Evolutionary conservation across 306 rosid genomes (phyloP), one percentile per base, ranked within the genome.

Genomic region (Leucaena leucocephala): DNA sequence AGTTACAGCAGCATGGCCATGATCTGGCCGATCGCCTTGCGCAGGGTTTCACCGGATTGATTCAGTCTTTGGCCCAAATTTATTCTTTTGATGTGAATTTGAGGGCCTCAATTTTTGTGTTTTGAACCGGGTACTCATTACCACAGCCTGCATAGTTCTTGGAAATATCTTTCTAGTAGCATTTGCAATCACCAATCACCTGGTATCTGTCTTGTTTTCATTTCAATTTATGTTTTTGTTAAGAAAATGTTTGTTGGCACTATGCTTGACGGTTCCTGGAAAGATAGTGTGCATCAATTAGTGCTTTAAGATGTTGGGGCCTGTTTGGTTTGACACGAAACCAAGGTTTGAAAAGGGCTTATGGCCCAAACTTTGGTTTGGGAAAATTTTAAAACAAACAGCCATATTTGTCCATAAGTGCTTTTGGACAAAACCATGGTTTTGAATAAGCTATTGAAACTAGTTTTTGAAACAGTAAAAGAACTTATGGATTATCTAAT

Each of bases 141-240:
- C 98, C 82, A 95, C 98, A 0, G 90, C 96, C 70, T 95, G 92
- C 83, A 93, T 95, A 74, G 98, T 95, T 80, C 96, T 95, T 45
- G 98, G 98, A 79, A 95, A 95, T 49, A 40, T 88, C 77, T 95
- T 91, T 82, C 97, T 95, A 7, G 98, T 95, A 8, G 96, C 98
- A 76, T 95, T 95, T 85, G 98, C 73, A 95, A 95, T 89, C 98
- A 95, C 65, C 98, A 95, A 71, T 95, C 98, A 57, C 98, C 98
- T 70, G 98, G 98, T 95, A 91, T 57, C 70, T 76, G 65, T 67
- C 36, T 55, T 50, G 7, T 45, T 11, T 43, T 39, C 76, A 35
- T 36, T 72, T 46, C 46, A 61, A 13, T 79, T 21, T 80, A 36
- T 84, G 27, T 13, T 76, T 34, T 64, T 38, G 36, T 48, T 38